Conservation (phyloP, 148 eudicot species). For the Heliosperma pusillum region DNA sequence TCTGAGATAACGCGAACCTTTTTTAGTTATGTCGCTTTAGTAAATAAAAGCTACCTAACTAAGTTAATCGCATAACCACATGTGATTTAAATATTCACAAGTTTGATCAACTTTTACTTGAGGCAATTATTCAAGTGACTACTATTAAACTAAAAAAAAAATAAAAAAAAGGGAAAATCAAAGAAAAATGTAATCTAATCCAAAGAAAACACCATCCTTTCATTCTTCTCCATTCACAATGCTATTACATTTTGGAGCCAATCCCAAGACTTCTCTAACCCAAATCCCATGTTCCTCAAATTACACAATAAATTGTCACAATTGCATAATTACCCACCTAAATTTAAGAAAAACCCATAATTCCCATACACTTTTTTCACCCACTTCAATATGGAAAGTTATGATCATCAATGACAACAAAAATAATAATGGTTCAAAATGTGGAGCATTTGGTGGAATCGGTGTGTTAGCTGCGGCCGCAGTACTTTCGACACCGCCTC, state of each 20-base stretch:
- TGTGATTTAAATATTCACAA: too few species aligned
- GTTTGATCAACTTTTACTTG: too few species aligned
- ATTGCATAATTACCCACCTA: background rate
- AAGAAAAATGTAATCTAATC: constrained; percentile 6
- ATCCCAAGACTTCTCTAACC: background rate
- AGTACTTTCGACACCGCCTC: constrained; percentile 29
- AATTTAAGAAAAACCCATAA: background rate
- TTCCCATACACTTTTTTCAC: background rate
- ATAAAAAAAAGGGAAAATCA: background rate
- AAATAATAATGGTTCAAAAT: constrained; percentile 8
- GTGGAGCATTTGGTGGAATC: constrained; percentile 19
- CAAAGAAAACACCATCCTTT: constrained; percentile 13
- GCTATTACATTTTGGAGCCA: constrained; percentile 16
- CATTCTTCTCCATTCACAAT: constrained; percentile 21
- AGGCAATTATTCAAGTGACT: too few species aligned
- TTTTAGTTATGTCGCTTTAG: too few species aligned
- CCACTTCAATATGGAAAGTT: constrained; percentile 11
- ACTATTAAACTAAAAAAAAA: too few species aligned
- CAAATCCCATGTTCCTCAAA: background rate
- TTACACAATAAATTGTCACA: background rate
- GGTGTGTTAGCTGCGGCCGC: constrained; percentile 36
- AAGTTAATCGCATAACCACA: too few species aligned
- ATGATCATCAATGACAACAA: background rate
- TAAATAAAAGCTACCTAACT: too few species aligned
- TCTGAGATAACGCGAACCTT: too few species aligned